A percentile compares a stretch with the other conserved stretches of the same genome.
Evolutionary conservation across 192 early-diverging fungal species (phyloP).

Genomic region (Backusella luteola): DNA sequence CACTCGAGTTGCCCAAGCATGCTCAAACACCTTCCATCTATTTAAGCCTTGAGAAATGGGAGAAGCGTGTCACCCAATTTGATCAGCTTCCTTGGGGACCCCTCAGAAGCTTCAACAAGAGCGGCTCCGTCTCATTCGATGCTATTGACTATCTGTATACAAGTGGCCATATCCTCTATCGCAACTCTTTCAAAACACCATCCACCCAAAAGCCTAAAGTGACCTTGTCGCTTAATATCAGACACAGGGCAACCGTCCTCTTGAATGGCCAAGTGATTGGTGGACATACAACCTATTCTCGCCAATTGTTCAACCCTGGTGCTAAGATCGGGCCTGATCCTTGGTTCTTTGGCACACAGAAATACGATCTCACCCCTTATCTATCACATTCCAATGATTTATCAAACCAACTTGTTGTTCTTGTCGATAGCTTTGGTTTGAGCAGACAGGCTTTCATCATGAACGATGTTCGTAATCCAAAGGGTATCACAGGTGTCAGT

Average conservation of each 20-base stretch:
- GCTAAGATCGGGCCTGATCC: constrained; percentile 74
- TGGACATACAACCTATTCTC: constrained; percentile 77
- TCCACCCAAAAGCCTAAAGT: constrained; percentile 32
- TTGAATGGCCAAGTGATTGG: constrained; percentile 73
- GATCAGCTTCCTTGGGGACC: constrained; percentile 41
- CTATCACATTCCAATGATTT: constrained; percentile 43
- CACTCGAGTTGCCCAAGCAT: constrained; percentile 3
- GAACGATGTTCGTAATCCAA: constrained; percentile 73
- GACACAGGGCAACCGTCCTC: constrained; percentile 70
- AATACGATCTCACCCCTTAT: constrained; percentile 53
- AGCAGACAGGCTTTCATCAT: constrained; percentile 65
- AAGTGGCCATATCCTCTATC: constrained; percentile 65
- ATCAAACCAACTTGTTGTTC: constrained; percentile 65
- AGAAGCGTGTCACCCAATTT: constrained; percentile 42
- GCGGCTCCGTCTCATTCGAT: constrained; percentile 47
- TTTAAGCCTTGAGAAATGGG: constrained; percentile 18
- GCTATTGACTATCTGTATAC: constrained; percentile 60
- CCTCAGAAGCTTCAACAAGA: constrained; percentile 25
- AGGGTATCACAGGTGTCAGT: constrained; percentile 68
- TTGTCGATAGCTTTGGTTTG: constrained; percentile 78
- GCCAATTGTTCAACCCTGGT: constrained; percentile 51
- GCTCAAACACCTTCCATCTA: neutral
- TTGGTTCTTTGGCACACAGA: constrained; percentile 51
- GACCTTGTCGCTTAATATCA: constrained; percentile 60
- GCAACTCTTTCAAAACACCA: constrained; percentile 46